phyloP scores from a whole-genome alignment of 2,329 filamentous ascomycete species.

The Thelonectria rubi region DNA sequence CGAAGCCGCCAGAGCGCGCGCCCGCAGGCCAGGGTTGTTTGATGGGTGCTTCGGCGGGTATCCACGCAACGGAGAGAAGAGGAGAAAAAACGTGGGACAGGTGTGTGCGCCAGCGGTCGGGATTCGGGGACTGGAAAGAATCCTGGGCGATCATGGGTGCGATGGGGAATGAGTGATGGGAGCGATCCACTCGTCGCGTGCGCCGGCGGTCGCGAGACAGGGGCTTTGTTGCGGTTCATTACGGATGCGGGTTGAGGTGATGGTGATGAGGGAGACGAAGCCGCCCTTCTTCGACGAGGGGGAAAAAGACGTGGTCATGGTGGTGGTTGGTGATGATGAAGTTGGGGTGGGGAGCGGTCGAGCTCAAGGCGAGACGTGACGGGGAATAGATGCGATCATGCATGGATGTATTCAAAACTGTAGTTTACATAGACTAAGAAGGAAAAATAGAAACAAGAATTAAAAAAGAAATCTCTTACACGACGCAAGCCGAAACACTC shows the following conservation, averaged over 20 bases:
- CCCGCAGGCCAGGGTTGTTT: background rate
- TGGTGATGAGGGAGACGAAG: slow-evolving; percentile 15
- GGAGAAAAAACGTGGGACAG: background rate
- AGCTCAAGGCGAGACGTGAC: background rate
- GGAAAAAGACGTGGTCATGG: no score
- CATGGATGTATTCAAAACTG: background rate
- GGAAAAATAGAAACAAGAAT: background rate
- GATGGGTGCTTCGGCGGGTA: background rate
- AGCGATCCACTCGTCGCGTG: slow-evolving; percentile 39
- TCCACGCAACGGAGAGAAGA: background rate
- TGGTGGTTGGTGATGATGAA: no score
- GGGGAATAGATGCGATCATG: slow-evolving; percentile 11
- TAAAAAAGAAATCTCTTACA: background rate
- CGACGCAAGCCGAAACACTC: background rate
- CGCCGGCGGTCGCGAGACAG: slow-evolving; percentile 31
- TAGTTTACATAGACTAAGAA: background rate
- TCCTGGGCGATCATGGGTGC: background rate
- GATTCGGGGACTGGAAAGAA: background rate
- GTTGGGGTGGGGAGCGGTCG: no score
- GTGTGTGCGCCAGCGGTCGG: background rate
- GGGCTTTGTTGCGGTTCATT: slow-evolving; percentile 24
- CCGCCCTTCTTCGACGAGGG: background rate
- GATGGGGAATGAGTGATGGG: background rate
- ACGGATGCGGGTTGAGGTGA: background rate
- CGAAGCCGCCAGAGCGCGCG: background rate